Conservation (phyloP, 257 asterid genomes). For the Pogostemon cablin region DNA sequence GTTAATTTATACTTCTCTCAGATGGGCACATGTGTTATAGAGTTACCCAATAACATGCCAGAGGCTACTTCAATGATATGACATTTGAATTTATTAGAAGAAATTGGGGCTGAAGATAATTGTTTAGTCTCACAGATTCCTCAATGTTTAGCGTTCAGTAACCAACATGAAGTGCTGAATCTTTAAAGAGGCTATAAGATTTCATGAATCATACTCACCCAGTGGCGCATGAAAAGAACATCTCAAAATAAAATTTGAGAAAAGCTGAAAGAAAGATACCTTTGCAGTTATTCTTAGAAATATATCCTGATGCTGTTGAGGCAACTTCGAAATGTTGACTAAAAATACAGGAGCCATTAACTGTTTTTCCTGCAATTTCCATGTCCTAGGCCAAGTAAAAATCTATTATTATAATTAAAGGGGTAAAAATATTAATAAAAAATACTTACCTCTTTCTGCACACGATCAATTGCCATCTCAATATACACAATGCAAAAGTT, state of each 20-base stretch:
- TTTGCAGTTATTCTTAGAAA: constrained; percentile 73
- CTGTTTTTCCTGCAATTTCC: constrained; percentile 72
- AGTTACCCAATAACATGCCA: constrained; percentile 8
- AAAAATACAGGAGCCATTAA: constrained; percentile 66
- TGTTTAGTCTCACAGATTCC: constrained; percentile 5
- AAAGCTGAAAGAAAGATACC: constrained; percentile 48
- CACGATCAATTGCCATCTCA: constrained; percentile 95
- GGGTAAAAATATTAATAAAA: constrained; percentile 27
- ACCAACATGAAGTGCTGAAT: constrained; percentile 4
- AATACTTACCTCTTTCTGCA: constrained; percentile 63
- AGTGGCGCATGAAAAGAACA: constrained; percentile 13
- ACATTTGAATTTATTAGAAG: constrained; percentile 20
- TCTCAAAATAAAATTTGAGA: constrained; percentile 20
- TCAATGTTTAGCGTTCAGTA: constrained; percentile 4
- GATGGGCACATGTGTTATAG: neutral
- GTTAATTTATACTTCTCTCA: neutral
- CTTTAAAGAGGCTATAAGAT: constrained; percentile 21
- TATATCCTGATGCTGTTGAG: constrained; percentile 87
- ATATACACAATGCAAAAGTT: constrained; percentile 87
- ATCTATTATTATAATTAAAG: neutral
- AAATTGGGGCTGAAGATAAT: constrained; percentile 12
- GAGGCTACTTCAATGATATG: neutral
- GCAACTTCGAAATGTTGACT: constrained; percentile 69
- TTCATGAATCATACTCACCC: constrained; percentile 14
- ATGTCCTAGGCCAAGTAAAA: constrained; percentile 30